Evolutionary conservation across 2,329 filamentous ascomycete species (phyloP).

Genomic region (Colletotrichum sp.): DNA sequence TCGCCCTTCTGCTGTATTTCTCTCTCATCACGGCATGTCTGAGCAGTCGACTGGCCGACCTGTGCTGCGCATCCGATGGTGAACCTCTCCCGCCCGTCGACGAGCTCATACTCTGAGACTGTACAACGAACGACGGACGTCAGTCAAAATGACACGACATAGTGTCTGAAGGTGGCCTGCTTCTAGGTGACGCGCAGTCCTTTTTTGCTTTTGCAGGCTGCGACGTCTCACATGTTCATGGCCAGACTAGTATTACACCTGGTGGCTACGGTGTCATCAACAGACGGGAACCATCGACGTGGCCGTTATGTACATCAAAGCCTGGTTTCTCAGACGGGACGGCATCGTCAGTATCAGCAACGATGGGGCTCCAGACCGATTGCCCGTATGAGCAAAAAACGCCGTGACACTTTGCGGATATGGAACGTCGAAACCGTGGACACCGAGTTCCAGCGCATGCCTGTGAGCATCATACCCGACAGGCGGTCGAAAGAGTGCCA

Average conservation of each 20-base stretch:
- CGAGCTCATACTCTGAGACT: neutral
- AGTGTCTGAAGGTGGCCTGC: neutral
- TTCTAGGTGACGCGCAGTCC: neutral
- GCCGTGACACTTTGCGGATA: neutral
- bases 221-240: neutral
- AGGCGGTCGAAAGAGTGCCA: neutral
- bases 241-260: neutral
- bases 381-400: neutral
- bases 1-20: neutral
- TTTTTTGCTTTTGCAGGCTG: neutral
- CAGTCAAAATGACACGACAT: neutral
- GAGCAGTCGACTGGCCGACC: neutral
- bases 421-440: neutral
- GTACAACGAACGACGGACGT: neutral
- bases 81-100: neutral
- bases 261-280: neutral
- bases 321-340: neutral
- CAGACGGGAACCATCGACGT: neutral
- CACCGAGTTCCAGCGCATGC: neutral
- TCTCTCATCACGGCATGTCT: neutral
- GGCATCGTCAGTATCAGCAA: neutral
- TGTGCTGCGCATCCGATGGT: fast-evolving
- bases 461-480: neutral
- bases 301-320: neutral
- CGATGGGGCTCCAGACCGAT: neutral